Evolutionary conservation across 208 protist genomes (phyloP).

Genomic region (Angomonas deanei): DNA sequence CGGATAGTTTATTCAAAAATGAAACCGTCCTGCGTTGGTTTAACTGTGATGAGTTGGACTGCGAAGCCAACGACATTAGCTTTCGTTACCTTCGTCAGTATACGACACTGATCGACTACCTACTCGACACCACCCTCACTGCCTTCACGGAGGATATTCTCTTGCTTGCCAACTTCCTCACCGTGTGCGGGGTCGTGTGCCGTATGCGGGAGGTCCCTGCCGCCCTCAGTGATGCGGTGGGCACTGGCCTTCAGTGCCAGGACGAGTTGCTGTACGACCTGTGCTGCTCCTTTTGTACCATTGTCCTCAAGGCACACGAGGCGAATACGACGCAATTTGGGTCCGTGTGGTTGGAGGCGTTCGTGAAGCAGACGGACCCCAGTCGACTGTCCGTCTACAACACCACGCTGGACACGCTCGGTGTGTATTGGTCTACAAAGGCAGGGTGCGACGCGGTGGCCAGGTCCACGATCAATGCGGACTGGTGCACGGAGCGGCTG

Average conservation of each 20-base stretch:
- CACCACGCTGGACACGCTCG: constrained; percentile 46
- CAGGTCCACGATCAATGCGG: constrained; percentile 13
- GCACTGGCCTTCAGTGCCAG: constrained; percentile 16
- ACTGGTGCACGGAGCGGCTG: background rate
- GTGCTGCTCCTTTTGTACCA: constrained; percentile 53
- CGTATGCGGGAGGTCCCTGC: constrained; percentile 25
- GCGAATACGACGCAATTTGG: constrained; percentile 37
- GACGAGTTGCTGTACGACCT: constrained; percentile 45
- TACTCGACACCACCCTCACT: constrained; percentile 27
- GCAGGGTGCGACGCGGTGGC: constrained; percentile 40
- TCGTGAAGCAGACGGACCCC: constrained; percentile 11
- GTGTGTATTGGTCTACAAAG: constrained; percentile 33
- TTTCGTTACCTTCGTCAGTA: constrained; percentile 28
- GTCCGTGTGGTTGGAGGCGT: constrained; percentile 27
- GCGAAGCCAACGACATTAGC: constrained; percentile 27
- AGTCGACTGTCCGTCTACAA: constrained; percentile 23
- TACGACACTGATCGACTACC: constrained; percentile 44
- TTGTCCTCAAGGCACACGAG: constrained; percentile 42
- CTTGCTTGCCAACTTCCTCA: constrained; percentile 73
- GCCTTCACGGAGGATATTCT: constrained; percentile 55
- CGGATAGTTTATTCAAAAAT: constrained; percentile 31
- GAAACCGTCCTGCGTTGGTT: constrained; percentile 64
- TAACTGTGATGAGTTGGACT: constrained; percentile 52
- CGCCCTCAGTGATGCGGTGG: constrained; percentile 24
- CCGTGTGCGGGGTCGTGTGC: constrained; percentile 48